Percentiles rank a stretch among this genome's conserved stretches.
phyloP scores from a whole-genome alignment of 805 yeast genomes.

The Wickerhamomyces silvicola region DNA sequence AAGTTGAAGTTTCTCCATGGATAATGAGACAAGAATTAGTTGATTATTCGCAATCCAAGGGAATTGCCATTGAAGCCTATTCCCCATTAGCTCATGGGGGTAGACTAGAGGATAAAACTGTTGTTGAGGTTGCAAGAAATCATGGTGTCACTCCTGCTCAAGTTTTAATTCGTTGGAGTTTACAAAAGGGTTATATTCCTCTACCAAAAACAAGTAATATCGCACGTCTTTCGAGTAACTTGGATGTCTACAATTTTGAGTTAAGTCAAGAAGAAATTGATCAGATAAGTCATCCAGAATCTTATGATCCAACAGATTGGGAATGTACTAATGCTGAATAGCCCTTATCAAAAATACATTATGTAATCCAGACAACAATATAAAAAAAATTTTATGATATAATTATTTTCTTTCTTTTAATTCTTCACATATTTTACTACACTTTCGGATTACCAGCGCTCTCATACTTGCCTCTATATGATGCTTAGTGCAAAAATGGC shows the following conservation, averaged over 20 bases:
- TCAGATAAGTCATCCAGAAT: constrained; percentile 42
- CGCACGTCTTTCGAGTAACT: constrained; percentile 34
- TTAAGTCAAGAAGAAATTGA: constrained; percentile 35
- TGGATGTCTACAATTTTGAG: constrained; percentile 36
- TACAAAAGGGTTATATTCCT: constrained; percentile 50
- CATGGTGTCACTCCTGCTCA: constrained; percentile 41
- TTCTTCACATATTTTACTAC: constrained; percentile 19
- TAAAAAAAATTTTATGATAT: neutral
- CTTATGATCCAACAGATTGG: constrained; percentile 73
- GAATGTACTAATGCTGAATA: constrained; percentile 25
- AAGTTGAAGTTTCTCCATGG: constrained; percentile 56
- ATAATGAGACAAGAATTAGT: constrained; percentile 34
- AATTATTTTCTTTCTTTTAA: constrained; percentile 2
- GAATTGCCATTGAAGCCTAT: constrained; percentile 52
- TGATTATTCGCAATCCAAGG: constrained; percentile 36
- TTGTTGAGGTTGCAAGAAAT: constrained; percentile 34
- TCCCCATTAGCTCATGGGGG: constrained; percentile 57
- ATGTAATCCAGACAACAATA: neutral
- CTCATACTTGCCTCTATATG: constrained; percentile 15
- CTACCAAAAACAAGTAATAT: constrained; percentile 40
- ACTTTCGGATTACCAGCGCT: constrained; percentile 27
- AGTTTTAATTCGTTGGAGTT: constrained; percentile 52
- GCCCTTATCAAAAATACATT: no score
- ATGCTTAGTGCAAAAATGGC: constrained; percentile 24
- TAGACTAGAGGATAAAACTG: constrained; percentile 38